Evolutionary conservation across 352 stramenopile species (phyloP), one percentile per base, ranked within the genome.

Genomic region (Pythium aquatile): DNA sequence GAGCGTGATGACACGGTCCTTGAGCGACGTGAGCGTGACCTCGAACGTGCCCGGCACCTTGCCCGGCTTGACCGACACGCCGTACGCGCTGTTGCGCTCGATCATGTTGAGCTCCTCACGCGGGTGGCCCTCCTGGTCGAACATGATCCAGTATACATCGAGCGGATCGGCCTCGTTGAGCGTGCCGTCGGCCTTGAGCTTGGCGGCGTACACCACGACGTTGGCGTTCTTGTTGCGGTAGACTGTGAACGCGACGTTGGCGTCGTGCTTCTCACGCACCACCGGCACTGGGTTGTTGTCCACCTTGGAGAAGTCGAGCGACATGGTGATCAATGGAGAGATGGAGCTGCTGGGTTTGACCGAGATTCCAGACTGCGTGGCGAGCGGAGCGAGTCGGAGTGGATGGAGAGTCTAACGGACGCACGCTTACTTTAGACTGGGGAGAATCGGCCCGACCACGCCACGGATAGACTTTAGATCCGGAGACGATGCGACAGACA

Each of bases 141-240:
- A 95, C 87, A 95, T 95, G 79, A 95, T 83, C 87, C 87, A 95
- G 74, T 92, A 91, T 30, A 95, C 85, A 56, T 91, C 82, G 58
- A 96, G 73, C 63, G 87, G 85, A 65, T 96, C 83, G 39, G 64
- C 66, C 10, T 79, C 65, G 65, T 89, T 64, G 54, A 96, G 68
- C 55, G 76, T 72, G 46, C 87, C 87, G 53, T 94, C 84, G 44
- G 73, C 84, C 37, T 76, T 70, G 55, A 92, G 57, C 62, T 81
- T 85, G 58, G 66, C 85, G 17, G 87, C 63, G 75, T 96, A 96
- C 52, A 91, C 83, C 26, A 96, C 87, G 30, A 94, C 85, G 56
- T 96, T 96, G 74, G 90, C 90, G 78, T 96, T 96, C 82, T 94
- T 96, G 79, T 94, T 94, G 75, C 87, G 87, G 80, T 96, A 91